A percentile compares a stretch with the other conserved stretches of the same genome.
Evolutionary conservation across 1,284 basidiomycete genomes (phyloP).

Genomic region (Pterulicium gracile): DNA sequence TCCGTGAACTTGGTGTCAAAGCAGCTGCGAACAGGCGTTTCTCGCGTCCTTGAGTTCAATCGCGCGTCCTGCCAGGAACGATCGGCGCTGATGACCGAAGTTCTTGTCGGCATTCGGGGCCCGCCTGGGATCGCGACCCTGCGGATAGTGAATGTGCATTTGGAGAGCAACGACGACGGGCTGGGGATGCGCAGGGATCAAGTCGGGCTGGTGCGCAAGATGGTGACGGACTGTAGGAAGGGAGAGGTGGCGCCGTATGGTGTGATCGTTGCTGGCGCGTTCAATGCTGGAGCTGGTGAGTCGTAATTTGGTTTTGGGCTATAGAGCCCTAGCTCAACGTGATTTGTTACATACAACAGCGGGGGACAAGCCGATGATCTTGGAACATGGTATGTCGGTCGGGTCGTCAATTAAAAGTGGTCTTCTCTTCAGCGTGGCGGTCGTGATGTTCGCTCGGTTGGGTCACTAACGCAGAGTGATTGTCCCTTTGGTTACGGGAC

Average conservation of each 20-base stretch:
- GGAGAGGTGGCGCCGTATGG: conserved; percentile 11
- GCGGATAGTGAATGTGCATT: conserved; percentile 2
- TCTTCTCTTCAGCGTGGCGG: too few species aligned
- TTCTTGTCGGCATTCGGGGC: not conserved
- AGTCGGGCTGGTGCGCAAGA: not conserved
- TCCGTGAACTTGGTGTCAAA: conserved; percentile 55
- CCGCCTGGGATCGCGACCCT: not conserved
- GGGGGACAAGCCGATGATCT: not conserved
- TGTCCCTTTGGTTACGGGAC: too few species aligned
- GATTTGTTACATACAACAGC: too few species aligned
- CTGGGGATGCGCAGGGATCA: not conserved
- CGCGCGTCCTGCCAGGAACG: not conserved
- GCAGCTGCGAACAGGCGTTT: conserved; percentile 32
- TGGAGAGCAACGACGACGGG: not conserved
- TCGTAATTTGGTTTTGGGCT: too few species aligned
- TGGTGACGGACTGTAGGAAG: conserved; percentile 21
- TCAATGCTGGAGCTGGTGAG: not conserved
- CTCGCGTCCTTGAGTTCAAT: conserved; percentile 36
- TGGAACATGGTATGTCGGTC: not conserved
- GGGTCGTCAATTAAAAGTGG: too few species aligned
- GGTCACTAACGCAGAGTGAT: too few species aligned
- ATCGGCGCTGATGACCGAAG: not conserved
- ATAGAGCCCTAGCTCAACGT: too few species aligned
- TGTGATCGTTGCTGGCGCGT: not conserved
- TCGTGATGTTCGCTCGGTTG: too few species aligned